phyloP scores from a whole-genome alignment of 2,329 filamentous ascomycete genomes.

The Pezicula carpinea region DNA sequence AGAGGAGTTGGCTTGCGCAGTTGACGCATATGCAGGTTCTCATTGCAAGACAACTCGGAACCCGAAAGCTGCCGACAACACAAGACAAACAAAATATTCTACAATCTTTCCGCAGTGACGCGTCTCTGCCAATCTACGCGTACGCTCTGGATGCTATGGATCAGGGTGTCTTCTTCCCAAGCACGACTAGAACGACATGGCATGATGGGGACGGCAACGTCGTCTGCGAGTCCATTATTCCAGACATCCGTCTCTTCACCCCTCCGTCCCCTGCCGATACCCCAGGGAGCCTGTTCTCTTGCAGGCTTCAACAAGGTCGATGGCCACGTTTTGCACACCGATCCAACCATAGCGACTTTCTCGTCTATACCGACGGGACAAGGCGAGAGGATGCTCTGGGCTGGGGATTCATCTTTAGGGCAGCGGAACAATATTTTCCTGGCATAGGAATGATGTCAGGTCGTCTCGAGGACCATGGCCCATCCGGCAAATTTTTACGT shows the following conservation, averaged over 20 bases:
- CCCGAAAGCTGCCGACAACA: neutral
- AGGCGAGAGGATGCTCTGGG: constrained; percentile 29
- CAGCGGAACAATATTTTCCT: constrained; percentile 17
- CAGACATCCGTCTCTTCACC: no score
- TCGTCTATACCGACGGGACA: constrained; percentile 43
- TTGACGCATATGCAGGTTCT: constrained; percentile 1
- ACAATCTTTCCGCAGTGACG: neutral
- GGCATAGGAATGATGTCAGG: neutral
- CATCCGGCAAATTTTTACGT: constrained; percentile 30
- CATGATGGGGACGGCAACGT: no score
- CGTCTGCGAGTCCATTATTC: no score
- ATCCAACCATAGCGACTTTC: constrained; percentile 24
- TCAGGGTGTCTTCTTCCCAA: neutral
- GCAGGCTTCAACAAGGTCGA: neutral
- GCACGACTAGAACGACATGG: no score
- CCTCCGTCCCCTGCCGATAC: neutral
- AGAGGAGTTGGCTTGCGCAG: neutral
- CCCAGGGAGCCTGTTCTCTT: constrained; percentile 1
- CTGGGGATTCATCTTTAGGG: constrained; percentile 2
- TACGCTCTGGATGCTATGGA: constrained; percentile 3
- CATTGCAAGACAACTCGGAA: neutral
- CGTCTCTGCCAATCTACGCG: neutral
- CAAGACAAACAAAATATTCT: neutral
- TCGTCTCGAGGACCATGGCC: constrained; percentile 39
- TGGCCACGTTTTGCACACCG: constrained; percentile 24